These are phyloP conservation scores for Tulasnella sp. DNA, from an alignment of 768 basidiomycete genomes.

Conservation along the genomic window DNA sequence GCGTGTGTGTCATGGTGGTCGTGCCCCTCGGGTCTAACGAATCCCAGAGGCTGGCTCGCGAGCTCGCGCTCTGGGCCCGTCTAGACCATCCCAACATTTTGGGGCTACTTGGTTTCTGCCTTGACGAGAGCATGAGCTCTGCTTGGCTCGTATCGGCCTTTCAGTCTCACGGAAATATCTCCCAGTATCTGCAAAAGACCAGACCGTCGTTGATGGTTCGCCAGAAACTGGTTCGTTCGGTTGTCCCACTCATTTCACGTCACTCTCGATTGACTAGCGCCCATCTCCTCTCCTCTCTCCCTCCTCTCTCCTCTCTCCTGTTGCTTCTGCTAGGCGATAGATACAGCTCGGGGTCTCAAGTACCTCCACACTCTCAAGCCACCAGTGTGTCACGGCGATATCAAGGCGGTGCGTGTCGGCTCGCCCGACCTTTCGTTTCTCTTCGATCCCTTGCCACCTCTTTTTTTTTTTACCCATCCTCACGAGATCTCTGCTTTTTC, in stretches of 20 bases:
- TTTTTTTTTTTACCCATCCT: neutral
- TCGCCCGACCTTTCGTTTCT: conserved; percentile 7
- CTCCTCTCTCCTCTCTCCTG: neutral
- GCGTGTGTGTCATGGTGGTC: too few species aligned
- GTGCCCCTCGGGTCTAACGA: too few species aligned
- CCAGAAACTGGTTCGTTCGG: neutral
- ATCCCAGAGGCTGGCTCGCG: conserved; percentile 1
- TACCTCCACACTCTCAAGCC: conserved; percentile 26
- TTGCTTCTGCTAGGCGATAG: neutral
- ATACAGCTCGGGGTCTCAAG: conserved; percentile 17
- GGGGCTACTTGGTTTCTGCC: conserved; percentile 11
- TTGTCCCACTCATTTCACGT: neutral
- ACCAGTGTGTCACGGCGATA: conserved; percentile 31
- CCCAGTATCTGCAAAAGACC: conserved; percentile 3
- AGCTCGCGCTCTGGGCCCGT: conserved; percentile 7
- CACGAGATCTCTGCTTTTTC: neutral
- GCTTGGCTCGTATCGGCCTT: conserved; percentile 20
- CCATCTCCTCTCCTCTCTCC: neutral
- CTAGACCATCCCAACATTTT: conserved; percentile 25
- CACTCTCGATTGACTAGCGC: neutral
- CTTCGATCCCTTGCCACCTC: neutral
- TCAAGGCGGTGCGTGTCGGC: conserved; percentile 26
- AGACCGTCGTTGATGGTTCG: neutral
- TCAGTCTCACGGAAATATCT: conserved; percentile 20
- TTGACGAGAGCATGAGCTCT: conserved; percentile 10